A percentile compares a stretch with the other conserved stretches of the same genome.
phyloP scores from a whole-genome alignment of 257 asterid species.

The Forsythia suspensa region DNA sequence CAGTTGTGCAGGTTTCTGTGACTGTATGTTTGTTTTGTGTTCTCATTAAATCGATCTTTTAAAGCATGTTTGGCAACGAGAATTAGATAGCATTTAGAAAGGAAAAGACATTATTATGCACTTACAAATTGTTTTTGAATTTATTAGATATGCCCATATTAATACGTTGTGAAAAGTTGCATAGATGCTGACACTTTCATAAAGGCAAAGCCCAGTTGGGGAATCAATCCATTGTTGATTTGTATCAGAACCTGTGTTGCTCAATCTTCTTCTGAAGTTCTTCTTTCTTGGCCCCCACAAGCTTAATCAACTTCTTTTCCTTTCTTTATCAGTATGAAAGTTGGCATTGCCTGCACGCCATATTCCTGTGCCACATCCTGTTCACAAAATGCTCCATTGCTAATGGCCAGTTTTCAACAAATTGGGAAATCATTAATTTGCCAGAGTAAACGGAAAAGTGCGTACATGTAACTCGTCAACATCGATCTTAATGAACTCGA shows the following conservation, averaged over 20 bases:
- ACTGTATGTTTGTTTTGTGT: background rate
- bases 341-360: constrained; percentile 35
- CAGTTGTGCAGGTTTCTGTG: background rate
- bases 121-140: background rate
- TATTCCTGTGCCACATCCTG: constrained; percentile 62
- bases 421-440: background rate
- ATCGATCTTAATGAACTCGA: constrained; percentile 76
- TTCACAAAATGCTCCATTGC: too few species aligned
- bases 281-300: constrained; percentile 22
- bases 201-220: background rate
- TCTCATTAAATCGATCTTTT: background rate
- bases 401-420: background rate
- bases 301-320: constrained; percentile 28
- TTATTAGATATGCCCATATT: background rate
- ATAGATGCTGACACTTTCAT: too few species aligned
- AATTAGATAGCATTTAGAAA: background rate
- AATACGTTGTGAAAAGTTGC: too few species aligned
- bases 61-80: background rate
- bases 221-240: constrained; percentile 10
- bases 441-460: background rate
- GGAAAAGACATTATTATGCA: too few species aligned
- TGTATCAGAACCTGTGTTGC: constrained; percentile 36
- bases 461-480: constrained; percentile 62
- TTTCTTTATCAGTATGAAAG: constrained; percentile 30
- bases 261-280: constrained; percentile 23